Evolutionary conservation across 2,329 filamentous ascomycete genomes (phyloP).

Genomic region (Apiospora sp.): DNA sequence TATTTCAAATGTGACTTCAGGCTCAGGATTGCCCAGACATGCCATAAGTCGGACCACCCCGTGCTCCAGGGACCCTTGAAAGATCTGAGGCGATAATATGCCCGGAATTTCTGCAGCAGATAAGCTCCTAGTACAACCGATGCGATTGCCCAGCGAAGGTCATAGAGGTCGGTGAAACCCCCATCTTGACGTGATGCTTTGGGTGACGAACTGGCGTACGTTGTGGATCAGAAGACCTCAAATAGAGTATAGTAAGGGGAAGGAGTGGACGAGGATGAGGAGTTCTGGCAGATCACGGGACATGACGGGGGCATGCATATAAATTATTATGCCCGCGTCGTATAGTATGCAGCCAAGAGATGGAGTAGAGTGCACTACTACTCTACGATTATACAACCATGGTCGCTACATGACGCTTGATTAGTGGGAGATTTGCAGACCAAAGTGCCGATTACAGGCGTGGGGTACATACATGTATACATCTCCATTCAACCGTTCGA

Average conservation of each 20-base stretch:
- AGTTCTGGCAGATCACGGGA: neutral
- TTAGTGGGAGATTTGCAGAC: neutral
- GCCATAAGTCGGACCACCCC: slow-evolving; percentile 18
- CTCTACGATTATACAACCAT: neutral
- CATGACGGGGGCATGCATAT: neutral
- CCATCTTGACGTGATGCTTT: neutral
- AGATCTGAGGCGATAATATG: neutral
- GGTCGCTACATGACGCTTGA: neutral
- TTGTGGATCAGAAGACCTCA: neutral
- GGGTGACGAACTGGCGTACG: neutral
- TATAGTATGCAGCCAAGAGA: slow-evolving; percentile 1
- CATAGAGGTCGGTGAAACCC: neutral
- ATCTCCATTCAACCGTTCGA: too few species aligned
- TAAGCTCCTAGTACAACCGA: neutral
- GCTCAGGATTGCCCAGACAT: neutral
- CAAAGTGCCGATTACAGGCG: neutral
- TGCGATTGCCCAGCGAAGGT: neutral
- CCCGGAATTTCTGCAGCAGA: neutral
- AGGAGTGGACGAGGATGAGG: neutral
- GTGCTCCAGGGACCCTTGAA: slow-evolving; percentile 4
- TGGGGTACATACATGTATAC: too few species aligned
- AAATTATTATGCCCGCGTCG: neutral
- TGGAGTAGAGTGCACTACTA: neutral
- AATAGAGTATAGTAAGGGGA: neutral
- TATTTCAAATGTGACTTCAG: slow-evolving; percentile 3